Conservation (phyloP, 805 yeast species). For the Zygosaccharomyces rouxii region DNA sequence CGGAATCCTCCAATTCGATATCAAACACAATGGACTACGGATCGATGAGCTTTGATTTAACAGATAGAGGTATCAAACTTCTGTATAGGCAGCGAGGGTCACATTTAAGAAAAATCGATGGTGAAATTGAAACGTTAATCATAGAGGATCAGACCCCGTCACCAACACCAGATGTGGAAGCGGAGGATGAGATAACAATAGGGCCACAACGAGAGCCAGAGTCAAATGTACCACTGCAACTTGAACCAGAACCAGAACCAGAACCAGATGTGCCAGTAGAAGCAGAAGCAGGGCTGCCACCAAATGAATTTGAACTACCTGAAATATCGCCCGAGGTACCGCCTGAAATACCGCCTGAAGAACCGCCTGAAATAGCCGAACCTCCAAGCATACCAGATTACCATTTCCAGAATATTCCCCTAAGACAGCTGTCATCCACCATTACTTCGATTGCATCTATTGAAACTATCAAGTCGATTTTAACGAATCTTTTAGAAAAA, state of each 20-base stretch:
- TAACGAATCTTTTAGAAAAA: slow-evolving; percentile 21
- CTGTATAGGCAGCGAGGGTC: slow-evolving; percentile 34
- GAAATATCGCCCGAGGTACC: neutral
- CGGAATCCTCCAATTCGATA: too few species aligned
- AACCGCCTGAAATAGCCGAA: neutral
- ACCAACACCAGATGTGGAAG: slow-evolving; percentile 11
- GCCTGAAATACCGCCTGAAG: neutral
- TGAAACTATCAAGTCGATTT: slow-evolving; percentile 22
- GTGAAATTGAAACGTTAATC: slow-evolving; percentile 18
- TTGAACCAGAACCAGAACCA: slow-evolving; percentile 3
- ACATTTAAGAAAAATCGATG: slow-evolving; percentile 24
- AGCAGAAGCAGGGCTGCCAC: neutral
- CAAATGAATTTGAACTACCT: neutral
- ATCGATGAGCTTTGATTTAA: slow-evolving; percentile 11
- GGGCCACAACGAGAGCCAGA: slow-evolving; percentile 1
- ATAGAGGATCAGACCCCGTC: slow-evolving; percentile 12
- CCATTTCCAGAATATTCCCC: slow-evolving; percentile 16
- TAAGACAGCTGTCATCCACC: slow-evolving; percentile 22
- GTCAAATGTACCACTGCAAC: neutral
- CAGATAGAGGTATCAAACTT: slow-evolving; percentile 27
- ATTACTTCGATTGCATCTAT: slow-evolving; percentile 26
- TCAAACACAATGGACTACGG: too few species aligned
- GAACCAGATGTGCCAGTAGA: neutral
- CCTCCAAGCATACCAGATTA: slow-evolving; percentile 11
- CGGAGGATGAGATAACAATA: slow-evolving; percentile 2